These are phyloP conservation scores for Quercus mongolica DNA, from an alignment of 306 rosid species.

Conservation along the genomic window DNA sequence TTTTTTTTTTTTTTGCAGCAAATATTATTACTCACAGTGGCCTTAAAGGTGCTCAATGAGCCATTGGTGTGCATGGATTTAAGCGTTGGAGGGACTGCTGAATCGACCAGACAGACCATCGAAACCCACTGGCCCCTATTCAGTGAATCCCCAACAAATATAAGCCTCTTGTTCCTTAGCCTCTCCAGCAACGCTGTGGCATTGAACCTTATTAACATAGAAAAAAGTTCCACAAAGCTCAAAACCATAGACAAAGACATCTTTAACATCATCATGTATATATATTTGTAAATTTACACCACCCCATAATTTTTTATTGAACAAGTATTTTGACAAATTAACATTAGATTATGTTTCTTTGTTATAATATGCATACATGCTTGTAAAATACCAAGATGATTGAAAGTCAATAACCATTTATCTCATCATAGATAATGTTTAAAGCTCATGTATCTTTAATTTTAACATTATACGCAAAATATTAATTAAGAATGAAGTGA, in stretches of 20 bases:
- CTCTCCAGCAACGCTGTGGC: slow-evolving; percentile 72
- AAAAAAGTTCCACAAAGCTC: slow-evolving; percentile 62
- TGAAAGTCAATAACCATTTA: too few relatives aligned
- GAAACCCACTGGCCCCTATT: slow-evolving; percentile 96
- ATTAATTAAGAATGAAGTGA: too few relatives aligned
- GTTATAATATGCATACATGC: too few relatives aligned
- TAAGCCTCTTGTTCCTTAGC: slow-evolving; percentile 79
- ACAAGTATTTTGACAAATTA: too few relatives aligned
- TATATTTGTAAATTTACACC: background rate
- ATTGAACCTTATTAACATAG: slow-evolving; percentile 77
- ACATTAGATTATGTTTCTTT: too few relatives aligned
- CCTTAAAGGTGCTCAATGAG: slow-evolving; percentile 63
- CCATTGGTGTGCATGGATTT: slow-evolving; percentile 70
- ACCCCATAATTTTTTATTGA: too few relatives aligned
- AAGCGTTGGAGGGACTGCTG: slow-evolving; percentile 31
- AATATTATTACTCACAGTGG: slow-evolving; percentile 41
- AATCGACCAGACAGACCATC: slow-evolving; percentile 75
- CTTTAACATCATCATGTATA: background rate
- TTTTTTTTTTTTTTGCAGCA: background rate
- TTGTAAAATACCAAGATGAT: too few relatives aligned
- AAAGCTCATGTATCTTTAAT: too few relatives aligned
- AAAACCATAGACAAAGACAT: slow-evolving; percentile 31
- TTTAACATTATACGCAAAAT: too few relatives aligned
- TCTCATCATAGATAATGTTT: too few relatives aligned
- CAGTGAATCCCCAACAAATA: slow-evolving; percentile 87